Evolutionary conservation across 139 green algal species (phyloP), one percentile per base, ranked within the genome.

Genomic region (Haematococcus lacustris): DNA sequence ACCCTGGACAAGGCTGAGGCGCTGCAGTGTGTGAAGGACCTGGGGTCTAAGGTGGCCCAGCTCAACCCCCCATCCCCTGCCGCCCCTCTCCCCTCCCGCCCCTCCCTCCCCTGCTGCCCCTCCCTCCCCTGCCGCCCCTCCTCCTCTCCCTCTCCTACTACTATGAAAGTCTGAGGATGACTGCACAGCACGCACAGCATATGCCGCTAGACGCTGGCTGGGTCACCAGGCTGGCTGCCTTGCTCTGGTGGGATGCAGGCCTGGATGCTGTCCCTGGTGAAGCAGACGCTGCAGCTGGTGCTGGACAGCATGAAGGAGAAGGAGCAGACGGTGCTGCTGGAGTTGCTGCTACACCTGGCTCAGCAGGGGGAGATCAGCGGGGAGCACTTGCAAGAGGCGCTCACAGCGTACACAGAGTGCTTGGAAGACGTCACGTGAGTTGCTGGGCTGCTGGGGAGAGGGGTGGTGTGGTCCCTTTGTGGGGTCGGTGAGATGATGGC

Each of bases 381-480:
- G 25, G 79, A 76, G 26, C 83, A 91, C 39, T 50, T 92, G 7
- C 41, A 86, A 34, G 65, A 65, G 4, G 90, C 77, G n/a, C 74
- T 92, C 21, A 50, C 70, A 4, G 67, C 53, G 0, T 82, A 76
- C 47, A 85, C 84, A 39, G 76, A 71, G 30, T 50, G 76, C 65
- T 75, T 96, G 66, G 90, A 90, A 70, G 88, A 93, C 74, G 69
- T 93, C 32, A 86, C 79, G 82, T 89, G 57, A 13, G 21, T 65
- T 65, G 21, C 23, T 65, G 47, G 47, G 57, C 23, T 30, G 57
- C 57, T 33, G 23, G 9, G 21, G 23, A 65, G 5, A 35, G 9
- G 25, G 57, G 9, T 37, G 26, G 23, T 65, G 57, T 25, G 13
- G 5, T 33, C 21, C 26, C 34, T 37, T 23, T 59, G 4, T 38